Conservation (phyloP, 495 filamentous ascomycete species). For the Penicillium flavigenum region DNA sequence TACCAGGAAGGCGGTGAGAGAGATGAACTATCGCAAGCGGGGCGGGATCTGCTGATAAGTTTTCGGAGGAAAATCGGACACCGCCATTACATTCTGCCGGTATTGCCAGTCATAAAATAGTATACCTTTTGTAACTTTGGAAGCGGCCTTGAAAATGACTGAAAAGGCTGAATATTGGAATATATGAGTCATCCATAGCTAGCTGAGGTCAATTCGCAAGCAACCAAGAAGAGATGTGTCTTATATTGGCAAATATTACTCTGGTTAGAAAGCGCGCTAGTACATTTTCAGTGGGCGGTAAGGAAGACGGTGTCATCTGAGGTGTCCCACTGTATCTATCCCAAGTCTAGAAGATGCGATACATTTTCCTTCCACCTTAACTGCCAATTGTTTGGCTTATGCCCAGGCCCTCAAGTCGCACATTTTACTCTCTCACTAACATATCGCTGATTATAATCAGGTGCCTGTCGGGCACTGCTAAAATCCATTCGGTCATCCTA, state of each 20-base stretch:
- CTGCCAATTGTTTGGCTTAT: not conserved
- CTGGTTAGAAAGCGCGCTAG: not conserved
- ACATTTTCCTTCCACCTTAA: not conserved
- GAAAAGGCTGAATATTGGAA: not conserved
- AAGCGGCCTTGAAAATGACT: not conserved
- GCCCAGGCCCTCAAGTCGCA: not conserved
- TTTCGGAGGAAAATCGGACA: not conserved
- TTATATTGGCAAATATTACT: not conserved
- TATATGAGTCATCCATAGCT: not conserved
- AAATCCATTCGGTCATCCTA: not conserved
- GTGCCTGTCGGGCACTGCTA: not conserved
- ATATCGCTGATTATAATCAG: not conserved
- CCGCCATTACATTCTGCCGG: not conserved
- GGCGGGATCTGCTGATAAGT: conserved; percentile 1
- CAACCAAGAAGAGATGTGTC: not conserved
- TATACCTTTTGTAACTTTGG: not conserved
- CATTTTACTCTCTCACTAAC: not conserved
- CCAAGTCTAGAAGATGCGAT: not conserved
- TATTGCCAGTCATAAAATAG: not conserved
- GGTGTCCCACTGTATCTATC: not conserved
- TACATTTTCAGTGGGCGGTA: not conserved
- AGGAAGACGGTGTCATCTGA: not conserved
- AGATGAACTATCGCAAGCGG: not conserved
- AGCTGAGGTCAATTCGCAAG: no score
- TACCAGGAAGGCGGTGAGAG: conserved; percentile 10